phyloP scores from a whole-genome alignment of 306 rosid species.

The Cajanus cajan region DNA sequence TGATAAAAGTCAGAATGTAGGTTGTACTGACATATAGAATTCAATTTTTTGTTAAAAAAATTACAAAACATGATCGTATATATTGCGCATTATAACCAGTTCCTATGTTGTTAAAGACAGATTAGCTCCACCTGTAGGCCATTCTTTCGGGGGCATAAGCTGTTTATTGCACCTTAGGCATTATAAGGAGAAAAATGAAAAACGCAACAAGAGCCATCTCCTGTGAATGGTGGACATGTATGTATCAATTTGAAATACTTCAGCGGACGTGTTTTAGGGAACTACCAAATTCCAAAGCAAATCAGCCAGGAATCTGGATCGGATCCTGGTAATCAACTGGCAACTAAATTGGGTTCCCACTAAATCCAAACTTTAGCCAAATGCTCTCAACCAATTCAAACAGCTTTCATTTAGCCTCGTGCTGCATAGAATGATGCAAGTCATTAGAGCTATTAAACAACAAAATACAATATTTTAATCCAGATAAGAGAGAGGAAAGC shows the following conservation, averaged over 20 bases:
- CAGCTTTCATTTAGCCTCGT: slow-evolving; percentile 35
- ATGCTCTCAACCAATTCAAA: slow-evolving; percentile 23
- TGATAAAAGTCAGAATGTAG: background rate
- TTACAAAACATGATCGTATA: slow-evolving; percentile 1
- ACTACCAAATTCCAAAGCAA: slow-evolving; percentile 29
- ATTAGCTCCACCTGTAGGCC: slow-evolving; percentile 16
- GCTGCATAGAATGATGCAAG: slow-evolving; percentile 43
- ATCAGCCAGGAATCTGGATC: slow-evolving; percentile 11
- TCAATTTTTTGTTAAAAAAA: background rate
- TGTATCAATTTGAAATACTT: slow-evolving; percentile 12
- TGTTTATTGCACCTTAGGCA: background rate
- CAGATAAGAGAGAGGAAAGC: slow-evolving; percentile 1
- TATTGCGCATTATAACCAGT: background rate
- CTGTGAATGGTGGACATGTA: slow-evolving; percentile 1
- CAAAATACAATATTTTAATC: background rate
- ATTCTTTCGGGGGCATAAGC: slow-evolving; percentile 15
- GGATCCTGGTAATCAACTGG: background rate
- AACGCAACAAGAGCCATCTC: slow-evolving; percentile 15
- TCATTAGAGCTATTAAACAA: slow-evolving; percentile 29
- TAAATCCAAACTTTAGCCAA: slow-evolving; percentile 18
- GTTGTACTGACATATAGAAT: background rate
- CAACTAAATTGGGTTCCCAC: background rate
- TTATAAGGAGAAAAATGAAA: background rate
- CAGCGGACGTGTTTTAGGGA: slow-evolving; percentile 5
- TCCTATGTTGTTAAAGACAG: slow-evolving; percentile 16